Evolutionary conservation across 1,284 basidiomycete species (phyloP), one percentile per base, ranked within the genome.

Genomic region (Ganoderma resinaceum): DNA sequence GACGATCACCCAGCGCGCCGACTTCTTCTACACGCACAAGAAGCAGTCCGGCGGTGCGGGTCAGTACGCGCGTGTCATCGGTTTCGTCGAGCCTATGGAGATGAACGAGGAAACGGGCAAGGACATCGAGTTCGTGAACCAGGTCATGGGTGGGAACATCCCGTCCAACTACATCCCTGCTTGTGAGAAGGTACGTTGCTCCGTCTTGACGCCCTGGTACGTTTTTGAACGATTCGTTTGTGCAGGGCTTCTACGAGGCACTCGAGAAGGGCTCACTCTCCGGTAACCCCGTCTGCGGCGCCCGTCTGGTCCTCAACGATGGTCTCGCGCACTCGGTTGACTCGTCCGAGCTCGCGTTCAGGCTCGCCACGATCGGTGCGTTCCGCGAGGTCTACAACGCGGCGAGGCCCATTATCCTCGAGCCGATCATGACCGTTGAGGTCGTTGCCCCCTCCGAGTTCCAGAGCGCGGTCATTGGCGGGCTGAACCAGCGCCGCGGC

Each of bases 341-440:
- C 85, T 99, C 97, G 52, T 96, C 94, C 70, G 98, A 99, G 80
- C 82, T 99, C 72, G 97, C 98, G 46, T 99, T 99, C 89, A 88
- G 96, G 63, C 86, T 97, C 35, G 94, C 95, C 7, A 91, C 94
- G 2, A 92, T 96, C 55, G 94, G 95, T 69, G 97, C 97, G 1
- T 97, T 99, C 89, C 90, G 95, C 69, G 97, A 99, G 77, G 91
- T 93, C 1, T 99, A 94, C 85, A 84, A 85, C 71, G 88, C 89
- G 71, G 91, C 95, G 29, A 84, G 84, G 58, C 91, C 95, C 0
- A 91, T 95, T 66, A 93, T 99, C 68, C 85, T 99, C 46, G 98
- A 99, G 79, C 98, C 98, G 29, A 93, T 98, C 81, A 99, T 99
- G 98, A 95, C 90, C 18, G 98, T 99, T 61, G 98, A 99, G 79